Conservation (phyloP, 1,139 yeast genomes). For the Pichia sp. region DNA sequence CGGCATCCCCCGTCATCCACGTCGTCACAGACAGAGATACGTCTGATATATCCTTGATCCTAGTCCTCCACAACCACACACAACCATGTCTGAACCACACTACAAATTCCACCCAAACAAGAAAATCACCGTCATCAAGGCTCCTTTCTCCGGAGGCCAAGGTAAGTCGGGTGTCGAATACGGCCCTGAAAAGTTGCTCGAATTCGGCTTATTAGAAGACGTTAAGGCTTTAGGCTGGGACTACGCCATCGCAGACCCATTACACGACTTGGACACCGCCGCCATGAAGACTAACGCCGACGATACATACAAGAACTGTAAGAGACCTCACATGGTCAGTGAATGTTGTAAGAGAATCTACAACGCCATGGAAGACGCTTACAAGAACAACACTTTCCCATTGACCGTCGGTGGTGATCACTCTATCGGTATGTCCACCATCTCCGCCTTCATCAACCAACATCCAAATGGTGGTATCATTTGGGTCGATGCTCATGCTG, state of each 20-base stretch:
- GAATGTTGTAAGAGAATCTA: slow-evolving; percentile 66
- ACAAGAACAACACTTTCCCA: slow-evolving; percentile 60
- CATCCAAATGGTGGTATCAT: slow-evolving; percentile 87
- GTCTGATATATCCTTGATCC: too few relatives aligned
- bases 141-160: slow-evolving; percentile 98
- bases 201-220: slow-evolving; percentile 67
- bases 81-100: slow-evolving; percentile 15
- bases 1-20: too few relatives aligned
- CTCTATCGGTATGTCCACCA: slow-evolving; percentile 93
- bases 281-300: slow-evolving; percentile 39
- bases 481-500: slow-evolving; percentile 99
- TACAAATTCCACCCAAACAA: slow-evolving; percentile 55
- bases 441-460: slow-evolving; percentile 74
- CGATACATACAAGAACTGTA: slow-evolving; percentile 56
- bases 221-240: slow-evolving; percentile 73
- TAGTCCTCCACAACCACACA: too few relatives aligned
- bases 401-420: slow-evolving; percentile 96
- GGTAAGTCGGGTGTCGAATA: slow-evolving; percentile 91
- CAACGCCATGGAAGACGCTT: slow-evolving; percentile 53
- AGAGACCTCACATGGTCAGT: slow-evolving; percentile 77
- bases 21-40: too few relatives aligned
- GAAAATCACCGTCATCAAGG: slow-evolving; percentile 65
- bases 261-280: slow-evolving; percentile 48
- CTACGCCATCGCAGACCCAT: slow-evolving; percentile 55
- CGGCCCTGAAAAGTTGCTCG: slow-evolving; percentile 82